Conservation (phyloP, 2,329 filamentous ascomycete species). For the Chalaropsis ovoidea region DNA sequence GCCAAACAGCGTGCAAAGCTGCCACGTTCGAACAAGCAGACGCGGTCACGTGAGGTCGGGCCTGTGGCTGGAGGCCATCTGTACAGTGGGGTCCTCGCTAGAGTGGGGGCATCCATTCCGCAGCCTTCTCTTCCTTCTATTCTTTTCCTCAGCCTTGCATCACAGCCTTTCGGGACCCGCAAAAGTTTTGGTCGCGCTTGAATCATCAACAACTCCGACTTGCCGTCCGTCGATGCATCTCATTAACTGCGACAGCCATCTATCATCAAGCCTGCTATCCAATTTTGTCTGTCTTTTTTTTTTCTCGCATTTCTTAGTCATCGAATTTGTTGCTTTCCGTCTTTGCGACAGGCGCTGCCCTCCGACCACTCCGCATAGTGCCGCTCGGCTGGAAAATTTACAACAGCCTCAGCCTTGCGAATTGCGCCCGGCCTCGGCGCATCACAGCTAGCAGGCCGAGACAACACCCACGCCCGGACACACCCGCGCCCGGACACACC, state of each 20-base stretch:
- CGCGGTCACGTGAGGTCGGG: conserved; percentile 14
- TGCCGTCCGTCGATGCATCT: background rate
- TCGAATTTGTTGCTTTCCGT: background rate
- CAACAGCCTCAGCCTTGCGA: conserved; percentile 16
- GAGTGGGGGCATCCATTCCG: background rate
- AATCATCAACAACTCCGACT: background rate
- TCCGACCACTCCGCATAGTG: background rate
- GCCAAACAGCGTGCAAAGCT: conserved; percentile 21
- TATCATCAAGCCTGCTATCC: background rate
- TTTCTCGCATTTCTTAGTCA: background rate
- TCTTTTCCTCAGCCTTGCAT: background rate
- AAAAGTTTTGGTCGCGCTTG: conserved; percentile 7
- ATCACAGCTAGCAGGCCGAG: background rate
- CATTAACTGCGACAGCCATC: background rate
- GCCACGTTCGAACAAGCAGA: conserved; percentile 26
- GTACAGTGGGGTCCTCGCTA: background rate
- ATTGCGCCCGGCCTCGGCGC: conserved; percentile 9
- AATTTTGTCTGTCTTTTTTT: background rate
- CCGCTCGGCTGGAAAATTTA: conserved; percentile 13
- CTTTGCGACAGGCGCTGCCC: background rate
- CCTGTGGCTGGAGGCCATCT: no score
- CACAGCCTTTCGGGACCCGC: background rate
- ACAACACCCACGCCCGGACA: background rate
- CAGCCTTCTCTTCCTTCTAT: background rate
- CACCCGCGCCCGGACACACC: conserved; percentile 28